Percentiles rank a stretch among this genome's conserved stretches.
Evolutionary conservation across 371 early-diverging fungal genomes (phyloP).

Genomic region (Mortierella sp.): DNA sequence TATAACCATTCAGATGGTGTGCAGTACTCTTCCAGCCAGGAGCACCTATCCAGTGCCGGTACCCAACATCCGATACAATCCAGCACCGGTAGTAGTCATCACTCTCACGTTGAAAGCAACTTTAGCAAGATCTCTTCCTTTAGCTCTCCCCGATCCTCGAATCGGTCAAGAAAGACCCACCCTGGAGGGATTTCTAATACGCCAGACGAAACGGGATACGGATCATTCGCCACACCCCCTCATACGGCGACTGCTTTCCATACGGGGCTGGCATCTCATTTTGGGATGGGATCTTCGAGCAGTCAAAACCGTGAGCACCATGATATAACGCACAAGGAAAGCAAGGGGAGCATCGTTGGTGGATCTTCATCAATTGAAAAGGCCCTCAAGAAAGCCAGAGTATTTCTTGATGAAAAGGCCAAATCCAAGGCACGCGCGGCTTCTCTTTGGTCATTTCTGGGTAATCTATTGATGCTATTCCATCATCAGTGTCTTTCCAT

Average conservation of each 20-base stretch:
- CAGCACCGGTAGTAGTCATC: constrained; percentile 6
- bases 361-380: constrained; percentile 61
- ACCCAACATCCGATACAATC: not conserved
- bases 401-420: constrained; percentile 84
- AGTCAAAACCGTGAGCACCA: constrained; percentile 26
- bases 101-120: constrained; percentile 26
- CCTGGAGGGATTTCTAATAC: constrained; percentile 28
- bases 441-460: constrained; percentile 79
- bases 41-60: not conserved
- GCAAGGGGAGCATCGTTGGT: constrained; percentile 28
- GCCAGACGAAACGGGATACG: constrained; percentile 31
- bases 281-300: constrained; percentile 25
- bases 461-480: constrained; percentile 49
- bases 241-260: constrained; percentile 50
- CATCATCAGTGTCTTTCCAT: not conserved
- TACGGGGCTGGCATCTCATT: constrained; percentile 45
- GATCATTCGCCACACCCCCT: constrained; percentile 32
- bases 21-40: constrained; percentile 14
- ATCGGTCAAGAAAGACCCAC: constrained; percentile 33
- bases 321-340: constrained; percentile 23
- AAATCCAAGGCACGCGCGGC: constrained; percentile 79
- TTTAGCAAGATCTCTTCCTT: constrained; percentile 46
- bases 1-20: constrained; percentile 12
- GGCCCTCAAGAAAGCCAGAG: constrained; percentile 77
- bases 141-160: constrained; percentile 41